Evolutionary conservation across 257 asterid genomes (phyloP).

Genomic region (Gardenia jasminoides): DNA sequence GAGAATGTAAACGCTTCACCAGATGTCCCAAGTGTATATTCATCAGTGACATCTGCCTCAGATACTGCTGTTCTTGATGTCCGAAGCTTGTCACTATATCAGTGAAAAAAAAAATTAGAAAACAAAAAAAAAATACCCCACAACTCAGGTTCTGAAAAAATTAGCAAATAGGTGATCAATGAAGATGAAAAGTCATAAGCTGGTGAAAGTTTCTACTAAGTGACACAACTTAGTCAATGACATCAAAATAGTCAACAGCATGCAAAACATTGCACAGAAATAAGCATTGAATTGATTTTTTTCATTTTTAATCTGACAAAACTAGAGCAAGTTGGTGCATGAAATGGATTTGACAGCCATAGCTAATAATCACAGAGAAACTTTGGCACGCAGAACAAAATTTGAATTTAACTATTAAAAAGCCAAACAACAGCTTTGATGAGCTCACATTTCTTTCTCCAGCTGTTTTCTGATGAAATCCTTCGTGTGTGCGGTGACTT

Average conservation of each 20-base stretch:
- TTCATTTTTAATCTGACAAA: not conserved
- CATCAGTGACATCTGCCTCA: conserved; percentile 68
- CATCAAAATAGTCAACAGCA: not conserved
- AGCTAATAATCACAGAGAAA: not conserved
- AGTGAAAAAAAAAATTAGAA: conserved; percentile 3
- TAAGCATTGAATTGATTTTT: not conserved
- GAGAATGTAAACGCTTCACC: conserved; percentile 75
- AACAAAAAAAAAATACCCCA: too few relatives aligned
- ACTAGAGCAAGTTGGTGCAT: too few relatives aligned
- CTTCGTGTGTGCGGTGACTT: conserved; percentile 78
- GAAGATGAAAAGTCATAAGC: not conserved
- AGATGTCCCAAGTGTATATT: conserved; percentile 60
- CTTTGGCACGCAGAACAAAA: not conserved
- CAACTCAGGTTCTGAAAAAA: not conserved
- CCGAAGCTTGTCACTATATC: conserved; percentile 78
- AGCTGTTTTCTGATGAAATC: conserved; percentile 83
- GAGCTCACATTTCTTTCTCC: conserved; percentile 50
- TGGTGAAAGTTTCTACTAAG: not conserved
- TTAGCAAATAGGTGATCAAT: not conserved
- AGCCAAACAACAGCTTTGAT: conserved; percentile 12
- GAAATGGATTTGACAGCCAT: not conserved
- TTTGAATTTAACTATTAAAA: not conserved
- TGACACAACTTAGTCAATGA: not conserved
- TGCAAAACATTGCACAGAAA: not conserved
- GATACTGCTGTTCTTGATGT: conserved; percentile 87